Conservation (phyloP, 1,284 basidiomycete species). For the Malassezia nana region DNA sequence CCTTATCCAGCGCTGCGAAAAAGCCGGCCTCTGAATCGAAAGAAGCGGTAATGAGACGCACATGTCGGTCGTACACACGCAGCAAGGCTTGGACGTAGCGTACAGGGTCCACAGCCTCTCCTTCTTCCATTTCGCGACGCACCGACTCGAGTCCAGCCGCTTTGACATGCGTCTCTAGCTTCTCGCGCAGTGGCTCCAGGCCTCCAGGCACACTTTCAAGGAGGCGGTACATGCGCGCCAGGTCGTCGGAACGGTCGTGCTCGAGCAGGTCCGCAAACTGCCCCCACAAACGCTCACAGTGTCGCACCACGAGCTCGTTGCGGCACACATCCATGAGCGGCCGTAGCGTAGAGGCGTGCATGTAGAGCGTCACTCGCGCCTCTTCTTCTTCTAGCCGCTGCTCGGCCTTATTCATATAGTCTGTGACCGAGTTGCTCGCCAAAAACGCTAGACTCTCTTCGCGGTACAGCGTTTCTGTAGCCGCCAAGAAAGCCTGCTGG, state of each 20-base stretch:
- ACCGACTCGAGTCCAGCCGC: slow-evolving; percentile 73
- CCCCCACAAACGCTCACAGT: slow-evolving; percentile 79
- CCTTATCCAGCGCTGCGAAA: slow-evolving; percentile 80
- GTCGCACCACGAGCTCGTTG: slow-evolving; percentile 78
- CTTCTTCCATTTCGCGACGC: slow-evolving; percentile 58
- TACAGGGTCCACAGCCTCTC: slow-evolving; percentile 59
- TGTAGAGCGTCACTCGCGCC: slow-evolving; percentile 84
- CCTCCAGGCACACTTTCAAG: slow-evolving; percentile 80
- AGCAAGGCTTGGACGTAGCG: slow-evolving; percentile 87
- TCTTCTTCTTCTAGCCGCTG: slow-evolving; percentile 85
- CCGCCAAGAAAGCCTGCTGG: slow-evolving; percentile 74
- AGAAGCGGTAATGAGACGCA: slow-evolving; percentile 75
- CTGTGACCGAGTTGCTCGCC: slow-evolving; percentile 77
- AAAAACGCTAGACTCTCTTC: slow-evolving; percentile 84
- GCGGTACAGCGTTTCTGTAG: slow-evolving; percentile 83
- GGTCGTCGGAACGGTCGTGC: slow-evolving; percentile 81
- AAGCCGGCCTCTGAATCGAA: slow-evolving; percentile 93
- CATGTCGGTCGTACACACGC: slow-evolving; percentile 82
- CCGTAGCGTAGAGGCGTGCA: slow-evolving; percentile 57
- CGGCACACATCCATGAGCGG: slow-evolving; percentile 78
- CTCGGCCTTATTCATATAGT: slow-evolving; percentile 95
- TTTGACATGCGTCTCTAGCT: slow-evolving; percentile 92
- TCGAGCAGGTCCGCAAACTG: slow-evolving; percentile 88
- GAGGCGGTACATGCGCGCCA: slow-evolving; percentile 75
- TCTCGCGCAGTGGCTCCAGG: slow-evolving; percentile 78